Evolutionary conservation across 176 grass and related monocot genomes (phyloP).

Genomic region (Aegilops longissima): DNA sequence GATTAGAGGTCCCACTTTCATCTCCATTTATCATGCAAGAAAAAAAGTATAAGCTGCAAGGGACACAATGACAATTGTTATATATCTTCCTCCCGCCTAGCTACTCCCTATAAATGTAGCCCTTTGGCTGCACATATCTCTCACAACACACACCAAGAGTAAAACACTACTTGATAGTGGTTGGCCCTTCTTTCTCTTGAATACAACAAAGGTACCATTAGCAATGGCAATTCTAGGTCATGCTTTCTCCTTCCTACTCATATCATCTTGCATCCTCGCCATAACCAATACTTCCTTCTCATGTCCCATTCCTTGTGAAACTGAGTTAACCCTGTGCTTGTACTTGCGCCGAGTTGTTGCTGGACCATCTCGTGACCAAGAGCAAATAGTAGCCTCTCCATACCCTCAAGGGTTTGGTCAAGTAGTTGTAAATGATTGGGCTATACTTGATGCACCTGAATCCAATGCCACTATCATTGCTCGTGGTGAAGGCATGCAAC

Average conservation of each 20-base stretch:
- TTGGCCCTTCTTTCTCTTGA: background rate
- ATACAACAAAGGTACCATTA: background rate
- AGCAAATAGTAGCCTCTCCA: no score
- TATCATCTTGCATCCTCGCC: no score
- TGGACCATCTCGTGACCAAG: no score
- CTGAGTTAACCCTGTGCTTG: no score
- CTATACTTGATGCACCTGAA: background rate
- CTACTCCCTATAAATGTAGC: background rate
- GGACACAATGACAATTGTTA: background rate
- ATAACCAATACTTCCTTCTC: no score
- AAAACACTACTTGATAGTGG: no score
- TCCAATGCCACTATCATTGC: background rate
- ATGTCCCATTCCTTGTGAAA: no score
- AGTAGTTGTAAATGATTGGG: background rate
- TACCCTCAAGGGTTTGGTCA: background rate
- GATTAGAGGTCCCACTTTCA: no score
- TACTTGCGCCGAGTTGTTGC: no score
- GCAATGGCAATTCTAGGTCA: background rate
- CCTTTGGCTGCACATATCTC: background rate
- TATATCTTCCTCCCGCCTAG: background rate
- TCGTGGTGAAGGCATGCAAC: background rate
- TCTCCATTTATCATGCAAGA: background rate
- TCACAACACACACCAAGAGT: background rate
- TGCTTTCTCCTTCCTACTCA: no score
- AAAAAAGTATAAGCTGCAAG: background rate